phyloP scores from a whole-genome alignment of 2,329 filamentous ascomycete genomes.

The Penicillium sp. region DNA sequence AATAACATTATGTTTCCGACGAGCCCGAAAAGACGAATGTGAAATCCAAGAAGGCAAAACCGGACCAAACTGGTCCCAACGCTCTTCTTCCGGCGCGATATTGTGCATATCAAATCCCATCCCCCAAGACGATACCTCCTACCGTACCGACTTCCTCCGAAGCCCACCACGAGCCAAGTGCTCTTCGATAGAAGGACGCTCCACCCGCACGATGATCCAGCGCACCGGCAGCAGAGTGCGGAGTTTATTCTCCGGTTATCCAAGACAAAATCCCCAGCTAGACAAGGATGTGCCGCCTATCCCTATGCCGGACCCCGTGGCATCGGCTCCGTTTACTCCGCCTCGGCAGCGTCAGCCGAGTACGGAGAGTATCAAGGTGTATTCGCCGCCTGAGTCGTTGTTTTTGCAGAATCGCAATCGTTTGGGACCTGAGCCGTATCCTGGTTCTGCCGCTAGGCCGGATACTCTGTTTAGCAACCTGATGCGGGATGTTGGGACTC shows the following conservation, averaged over 20 bases:
- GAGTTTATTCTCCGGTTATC: slow-evolving; percentile 32
- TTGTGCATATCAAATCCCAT: slow-evolving; percentile 44
- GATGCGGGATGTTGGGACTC: slow-evolving; percentile 36
- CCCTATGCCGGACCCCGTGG: slow-evolving; percentile 6
- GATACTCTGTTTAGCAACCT: slow-evolving; percentile 38
- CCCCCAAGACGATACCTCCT: slow-evolving; percentile 40
- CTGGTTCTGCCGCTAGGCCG: slow-evolving; percentile 20
- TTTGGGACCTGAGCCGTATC: slow-evolving; percentile 27
- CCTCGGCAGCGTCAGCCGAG: slow-evolving; percentile 30
- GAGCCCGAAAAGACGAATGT: slow-evolving; percentile 18
- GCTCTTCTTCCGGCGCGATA: slow-evolving; percentile 31
- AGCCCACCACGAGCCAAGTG: slow-evolving; percentile 15
- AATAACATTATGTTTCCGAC: slow-evolving; percentile 41
- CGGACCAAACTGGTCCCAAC: slow-evolving; percentile 28
- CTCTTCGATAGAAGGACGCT: slow-evolving; percentile 25
- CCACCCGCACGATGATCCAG: slow-evolving; percentile 33
- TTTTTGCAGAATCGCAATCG: slow-evolving; percentile 25
- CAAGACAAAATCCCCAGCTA: slow-evolving; percentile 13
- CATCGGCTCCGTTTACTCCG: slow-evolving; percentile 17
- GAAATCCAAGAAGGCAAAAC: slow-evolving; percentile 23
- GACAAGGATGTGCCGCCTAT: slow-evolving; percentile 21
- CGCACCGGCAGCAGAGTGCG: slow-evolving; percentile 36
- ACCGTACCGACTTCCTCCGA: slow-evolving; percentile 44
- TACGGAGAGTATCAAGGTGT: slow-evolving; percentile 47
- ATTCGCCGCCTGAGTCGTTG: slow-evolving; percentile 40